Percentiles rank a stretch among this genome's conserved stretches.
Conservation (phyloP, 169 alveolate genomes). For the Toxoplasma gondii region DNA sequence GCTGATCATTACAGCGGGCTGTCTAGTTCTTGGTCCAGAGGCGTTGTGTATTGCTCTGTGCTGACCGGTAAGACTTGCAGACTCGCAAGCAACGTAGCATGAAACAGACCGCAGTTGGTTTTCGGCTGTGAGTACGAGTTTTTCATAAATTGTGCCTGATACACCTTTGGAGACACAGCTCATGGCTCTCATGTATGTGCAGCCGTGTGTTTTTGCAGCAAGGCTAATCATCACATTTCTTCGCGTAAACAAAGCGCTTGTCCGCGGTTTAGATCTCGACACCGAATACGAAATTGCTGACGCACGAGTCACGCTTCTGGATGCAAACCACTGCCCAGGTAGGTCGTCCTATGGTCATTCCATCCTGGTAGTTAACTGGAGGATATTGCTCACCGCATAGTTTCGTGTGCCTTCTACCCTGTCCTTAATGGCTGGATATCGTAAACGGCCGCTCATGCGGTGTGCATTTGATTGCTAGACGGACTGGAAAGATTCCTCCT, state of each 20-base stretch:
- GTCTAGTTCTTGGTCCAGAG: neutral
- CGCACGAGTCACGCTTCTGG: slow-evolving; percentile 33
- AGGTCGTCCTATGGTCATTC: neutral
- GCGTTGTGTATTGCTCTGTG: slow-evolving; percentile 32
- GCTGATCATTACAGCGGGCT: slow-evolving; percentile 40
- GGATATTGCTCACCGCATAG: neutral
- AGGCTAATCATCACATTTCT: neutral
- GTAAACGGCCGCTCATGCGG: neutral
- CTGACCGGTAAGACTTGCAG: slow-evolving; percentile 23
- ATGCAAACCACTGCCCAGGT: slow-evolving; percentile 66
- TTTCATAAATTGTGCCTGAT: too few relatives aligned
- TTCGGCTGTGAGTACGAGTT: too few relatives aligned
- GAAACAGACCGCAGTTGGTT: too few relatives aligned
- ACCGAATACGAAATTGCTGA: slow-evolving; percentile 18
- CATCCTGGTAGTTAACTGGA: neutral
- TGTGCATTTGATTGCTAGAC: neutral
- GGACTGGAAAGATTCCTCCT: neutral
- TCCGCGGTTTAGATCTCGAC: slow-evolving; percentile 24
- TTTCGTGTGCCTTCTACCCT: neutral
- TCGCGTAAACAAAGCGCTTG: neutral
- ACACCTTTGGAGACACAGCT: too few relatives aligned
- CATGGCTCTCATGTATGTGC: neutral
- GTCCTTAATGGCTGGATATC: neutral
- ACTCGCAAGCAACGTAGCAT: neutral
- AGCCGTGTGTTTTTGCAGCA: neutral